Evolutionary conservation across 495 filamentous ascomycete species (phyloP), one percentile per base, ranked within the genome.

Genomic region (Penicillium herquei): DNA sequence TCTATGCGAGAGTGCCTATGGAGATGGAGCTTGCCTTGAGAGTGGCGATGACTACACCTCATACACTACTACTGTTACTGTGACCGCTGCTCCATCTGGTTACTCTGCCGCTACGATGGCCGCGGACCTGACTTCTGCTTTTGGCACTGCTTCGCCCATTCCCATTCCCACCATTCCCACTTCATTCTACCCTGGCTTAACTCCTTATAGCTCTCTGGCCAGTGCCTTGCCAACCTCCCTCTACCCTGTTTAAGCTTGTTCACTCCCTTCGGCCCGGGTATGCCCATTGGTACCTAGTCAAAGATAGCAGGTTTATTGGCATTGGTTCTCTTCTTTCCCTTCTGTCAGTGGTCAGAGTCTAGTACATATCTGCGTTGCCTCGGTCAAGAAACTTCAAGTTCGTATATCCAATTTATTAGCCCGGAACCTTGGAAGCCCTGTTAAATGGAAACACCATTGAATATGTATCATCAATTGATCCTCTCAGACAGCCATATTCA

Each of bases 161-260:
- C 75, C 79, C n/a, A 81, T 84, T 55, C 82, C 81, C 1, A 66
- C 78, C 17, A 78, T 85, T 13, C 80, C 80, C 2, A 76, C 78
- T 4, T 78, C 67, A 11, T 84, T 80, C 69, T 84, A 72, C 51
- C 82, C 81, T 8, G 79, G 79, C 39, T 66, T 65, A 2, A 74
- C 69, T 14, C 73, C 78, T 7, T 63, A 62, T 43, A 70, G 67
- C 30, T 52, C 66, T 11, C 45, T 72, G 42, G 61, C 64, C 34
- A 47, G 52, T 40, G 61, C 52, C 11, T 11, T 46, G 39, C 39
- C 58, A n/a, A 56, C 49, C 39, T 51, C 58, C 26, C 14, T 55
- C 11, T 61, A 47, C 11, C 35, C 34, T 3, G 39, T 41, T 32
- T 14, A 31, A 10, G 46, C 33, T 46, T 46, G 21, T 26, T 26